Conservation (phyloP, 345 rosid genomes). For the Lagerstroemia speciosa region DNA sequence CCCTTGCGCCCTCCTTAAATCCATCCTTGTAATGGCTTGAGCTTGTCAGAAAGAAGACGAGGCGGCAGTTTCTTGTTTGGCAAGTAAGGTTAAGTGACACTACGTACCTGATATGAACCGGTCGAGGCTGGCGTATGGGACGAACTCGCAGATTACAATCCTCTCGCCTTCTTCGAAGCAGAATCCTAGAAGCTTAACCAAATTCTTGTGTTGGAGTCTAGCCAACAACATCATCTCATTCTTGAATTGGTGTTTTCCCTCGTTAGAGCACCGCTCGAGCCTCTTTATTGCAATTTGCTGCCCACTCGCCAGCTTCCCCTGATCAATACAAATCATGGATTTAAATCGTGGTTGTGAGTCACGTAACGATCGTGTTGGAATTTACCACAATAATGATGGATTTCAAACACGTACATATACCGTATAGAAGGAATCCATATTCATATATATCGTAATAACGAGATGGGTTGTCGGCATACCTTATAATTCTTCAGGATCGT, state of each 20-base stretch:
- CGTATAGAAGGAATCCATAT: no score
- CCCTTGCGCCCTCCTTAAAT: no score
- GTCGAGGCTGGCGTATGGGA: constrained; percentile 24
- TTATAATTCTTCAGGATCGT: no score
- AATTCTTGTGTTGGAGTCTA: constrained; percentile 47
- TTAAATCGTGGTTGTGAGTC: no score
- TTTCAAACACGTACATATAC: no score
- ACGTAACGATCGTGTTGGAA: no score
- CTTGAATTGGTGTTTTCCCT: constrained; percentile 44
- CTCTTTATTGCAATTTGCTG: constrained; percentile 51
- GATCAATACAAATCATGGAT: neutral
- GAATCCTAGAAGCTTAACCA: constrained; percentile 50
- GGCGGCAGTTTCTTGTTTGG: neutral
- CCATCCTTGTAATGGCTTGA: no score
- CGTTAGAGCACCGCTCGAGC: constrained; percentile 40
- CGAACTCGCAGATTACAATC: constrained; percentile 37
- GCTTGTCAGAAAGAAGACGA: no score
- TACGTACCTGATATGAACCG: constrained; percentile 3
- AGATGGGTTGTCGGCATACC: no score
- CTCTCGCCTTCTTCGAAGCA: constrained; percentile 47
- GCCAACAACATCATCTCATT: constrained; percentile 49
- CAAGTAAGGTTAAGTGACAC: neutral
- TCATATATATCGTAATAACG: no score
- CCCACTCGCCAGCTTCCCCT: constrained; percentile 40
- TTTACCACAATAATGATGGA: no score